A percentile compares a stretch with the other conserved stretches of the same genome.
phyloP scores from a whole-genome alignment of 2,329 filamentous ascomycete species.

The Claviceps pazoutovae region DNA sequence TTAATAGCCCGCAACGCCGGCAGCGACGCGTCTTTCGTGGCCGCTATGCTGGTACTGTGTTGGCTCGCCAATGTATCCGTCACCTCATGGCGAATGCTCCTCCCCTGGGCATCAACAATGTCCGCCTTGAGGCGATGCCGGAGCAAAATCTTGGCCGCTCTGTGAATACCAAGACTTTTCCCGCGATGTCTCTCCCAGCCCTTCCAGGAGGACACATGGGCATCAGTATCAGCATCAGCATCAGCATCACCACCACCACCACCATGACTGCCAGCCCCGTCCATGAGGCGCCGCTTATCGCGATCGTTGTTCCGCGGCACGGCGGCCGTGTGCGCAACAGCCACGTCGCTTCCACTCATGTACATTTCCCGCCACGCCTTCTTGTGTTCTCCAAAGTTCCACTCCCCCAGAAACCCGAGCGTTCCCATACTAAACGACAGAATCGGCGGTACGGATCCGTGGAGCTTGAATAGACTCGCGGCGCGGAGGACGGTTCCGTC shows the following conservation, averaged over 20 bases:
- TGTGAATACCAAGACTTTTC: constrained; percentile 63
- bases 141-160: constrained; percentile 69
- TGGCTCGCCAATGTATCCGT: constrained; percentile 31
- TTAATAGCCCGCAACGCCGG: constrained; percentile 66
- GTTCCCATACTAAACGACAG: constrained; percentile 96
- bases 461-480: constrained; percentile 53
- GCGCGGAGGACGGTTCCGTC: constrained; percentile 38
- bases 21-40: constrained; percentile 21
- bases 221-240: constrained; percentile 2
- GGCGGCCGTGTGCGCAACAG: constrained; percentile 27
- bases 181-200: constrained; percentile 64
- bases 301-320: constrained; percentile 17
- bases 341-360: constrained; percentile 52
- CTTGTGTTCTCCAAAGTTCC: constrained; percentile 90
- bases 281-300: constrained; percentile 1
- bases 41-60: constrained; percentile 25
- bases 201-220: constrained; percentile 3
- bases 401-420: constrained; percentile 86
- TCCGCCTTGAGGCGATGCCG: constrained; percentile 79
- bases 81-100: constrained; percentile 40
- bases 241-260: constrained; percentile 2
- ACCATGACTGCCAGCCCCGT: not conserved
- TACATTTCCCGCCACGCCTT: constrained; percentile 85
- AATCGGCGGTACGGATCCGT: constrained; percentile 72
- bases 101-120: constrained; percentile 58